Evolutionary conservation across 257 asterid species (phyloP), one percentile per base, ranked within the genome.

Genomic region (Solanum pinnatisectum): DNA sequence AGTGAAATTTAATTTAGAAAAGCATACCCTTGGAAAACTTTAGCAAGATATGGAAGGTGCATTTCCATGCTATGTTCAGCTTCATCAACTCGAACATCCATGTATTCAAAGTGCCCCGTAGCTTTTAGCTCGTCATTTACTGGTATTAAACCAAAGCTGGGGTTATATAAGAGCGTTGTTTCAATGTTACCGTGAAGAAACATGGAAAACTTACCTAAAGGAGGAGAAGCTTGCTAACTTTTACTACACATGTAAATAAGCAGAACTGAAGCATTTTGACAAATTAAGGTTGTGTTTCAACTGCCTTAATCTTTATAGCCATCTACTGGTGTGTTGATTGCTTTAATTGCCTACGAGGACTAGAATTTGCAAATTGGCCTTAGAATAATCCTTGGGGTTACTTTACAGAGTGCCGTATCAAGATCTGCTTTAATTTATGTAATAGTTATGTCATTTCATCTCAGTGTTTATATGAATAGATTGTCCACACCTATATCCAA

Each of bases 21-120:
- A 85, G 87, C 89, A 18, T 93, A 97, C 99, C 99, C 99, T 88
- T 93, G 93, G 91, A 97, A 96, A 70, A 97, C 94, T 94, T 96
- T 94, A 88, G 95, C 99, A 81, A 97, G 94, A 93, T 96, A 97
- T 2, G 99, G 99, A 74, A 97, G 91, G 95, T 97, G 99, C 99
- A 97, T 96, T 89, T 97, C 99, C 99, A 97, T 97, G 95, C 99
- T 97, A 89, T 97, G 99, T 89, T 97, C 99, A 89, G 98, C 98
- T 91, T 97, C 99, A 82, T 97, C 99, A 39, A 95, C 98, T 32
- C 84, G 94, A 89, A 96, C 91, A 94, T 96, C 99, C 99, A 97
- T 97, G 86, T 89, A 32, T 87, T 94, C 99, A 92, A 97, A 97
- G 88, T 94, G 94, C 86, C 98, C 99, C 4, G 98, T 95, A 87